Percentiles rank a stretch among this genome's conserved stretches.
Conservation (phyloP, 2,329 filamentous ascomycete species). For the Paecilomyces dactylethromorphus region DNA sequence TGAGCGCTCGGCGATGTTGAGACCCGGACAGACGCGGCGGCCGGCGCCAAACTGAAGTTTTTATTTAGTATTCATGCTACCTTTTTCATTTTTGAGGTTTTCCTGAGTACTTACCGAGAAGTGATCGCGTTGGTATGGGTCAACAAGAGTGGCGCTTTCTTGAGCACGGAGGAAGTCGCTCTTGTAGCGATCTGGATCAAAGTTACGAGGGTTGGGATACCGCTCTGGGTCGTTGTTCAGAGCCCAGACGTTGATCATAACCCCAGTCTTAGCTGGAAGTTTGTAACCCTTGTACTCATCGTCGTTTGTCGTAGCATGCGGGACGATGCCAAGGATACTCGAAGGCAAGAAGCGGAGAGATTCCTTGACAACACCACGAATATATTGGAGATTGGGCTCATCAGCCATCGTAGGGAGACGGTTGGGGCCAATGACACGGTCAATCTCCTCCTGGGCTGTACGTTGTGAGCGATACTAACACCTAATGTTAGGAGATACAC, state of each 20-base stretch:
- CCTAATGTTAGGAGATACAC: not conserved
- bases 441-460: constrained; percentile 40
- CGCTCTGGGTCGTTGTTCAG: constrained; percentile 20
- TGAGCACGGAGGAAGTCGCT: constrained; percentile 19
- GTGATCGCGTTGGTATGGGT: constrained; percentile 20
- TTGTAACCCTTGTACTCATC: constrained; percentile 13
- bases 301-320: constrained; percentile 11
- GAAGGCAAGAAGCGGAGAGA: constrained; percentile 48
- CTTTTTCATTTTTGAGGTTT: not conserved
- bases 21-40: constrained; percentile 21
- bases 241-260: constrained; percentile 15
- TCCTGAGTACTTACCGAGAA: constrained; percentile 7
- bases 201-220: constrained; percentile 17
- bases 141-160: constrained; percentile 23
- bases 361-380: constrained; percentile 50
- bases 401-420: constrained; percentile 46
- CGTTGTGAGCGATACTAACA: not conserved
- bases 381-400: constrained; percentile 43
- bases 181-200: constrained; percentile 22
- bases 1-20: constrained; percentile 22
- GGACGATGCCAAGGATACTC: constrained; percentile 10
- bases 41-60: constrained; percentile 16
- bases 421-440: constrained; percentile 42
- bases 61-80: not conserved
- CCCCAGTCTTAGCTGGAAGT: constrained; percentile 11